A percentile compares a stretch with the other conserved stretches of the same genome.
Conservation (phyloP, 306 rosid species). For the Fragaria nilgerrensis region DNA sequence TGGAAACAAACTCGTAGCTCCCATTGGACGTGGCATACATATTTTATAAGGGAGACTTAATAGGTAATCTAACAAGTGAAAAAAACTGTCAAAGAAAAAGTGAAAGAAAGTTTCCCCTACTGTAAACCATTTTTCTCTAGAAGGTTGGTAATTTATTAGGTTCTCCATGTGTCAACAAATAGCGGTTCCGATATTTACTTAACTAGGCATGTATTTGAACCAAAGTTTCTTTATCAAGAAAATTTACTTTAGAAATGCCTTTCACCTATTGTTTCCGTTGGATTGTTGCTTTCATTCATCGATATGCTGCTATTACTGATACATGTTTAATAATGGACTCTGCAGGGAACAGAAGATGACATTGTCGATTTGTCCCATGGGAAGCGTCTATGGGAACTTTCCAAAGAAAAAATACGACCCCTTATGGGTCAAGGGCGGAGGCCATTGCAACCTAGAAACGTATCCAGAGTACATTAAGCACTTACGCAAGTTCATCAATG, state of each 20-base stretch:
- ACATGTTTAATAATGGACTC: slow-evolving; percentile 23
- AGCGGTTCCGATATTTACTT: not conserved
- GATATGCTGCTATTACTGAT: slow-evolving; percentile 25
- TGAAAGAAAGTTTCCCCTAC: not conserved
- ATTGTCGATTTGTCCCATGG: slow-evolving; percentile 96
- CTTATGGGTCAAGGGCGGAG: slow-evolving; percentile 97
- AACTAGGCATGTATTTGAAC: not conserved
- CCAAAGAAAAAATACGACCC: slow-evolving; percentile 95
- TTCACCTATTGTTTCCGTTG: not conserved
- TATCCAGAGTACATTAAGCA: slow-evolving; percentile 93
- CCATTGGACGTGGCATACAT: not conserved
- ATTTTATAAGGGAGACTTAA: not conserved
- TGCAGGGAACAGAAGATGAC: slow-evolving; percentile 95
- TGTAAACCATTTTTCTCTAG: not conserved
- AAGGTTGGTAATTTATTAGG: not conserved
- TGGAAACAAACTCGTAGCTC: not conserved
- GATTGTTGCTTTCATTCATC: not conserved
- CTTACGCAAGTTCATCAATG: slow-evolving; percentile 78
- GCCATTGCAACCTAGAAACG: slow-evolving; percentile 97
- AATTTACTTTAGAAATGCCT: not conserved
- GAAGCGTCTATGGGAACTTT: slow-evolving; percentile 92
- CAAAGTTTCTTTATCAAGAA: not conserved
- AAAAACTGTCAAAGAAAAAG: not conserved
- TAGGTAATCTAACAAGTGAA: not conserved
- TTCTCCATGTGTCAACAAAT: not conserved